A percentile compares a stretch with the other conserved stretches of the same genome.
phyloP scores from a whole-genome alignment of 306 rosid species.

The Potentilla sterilis region DNA sequence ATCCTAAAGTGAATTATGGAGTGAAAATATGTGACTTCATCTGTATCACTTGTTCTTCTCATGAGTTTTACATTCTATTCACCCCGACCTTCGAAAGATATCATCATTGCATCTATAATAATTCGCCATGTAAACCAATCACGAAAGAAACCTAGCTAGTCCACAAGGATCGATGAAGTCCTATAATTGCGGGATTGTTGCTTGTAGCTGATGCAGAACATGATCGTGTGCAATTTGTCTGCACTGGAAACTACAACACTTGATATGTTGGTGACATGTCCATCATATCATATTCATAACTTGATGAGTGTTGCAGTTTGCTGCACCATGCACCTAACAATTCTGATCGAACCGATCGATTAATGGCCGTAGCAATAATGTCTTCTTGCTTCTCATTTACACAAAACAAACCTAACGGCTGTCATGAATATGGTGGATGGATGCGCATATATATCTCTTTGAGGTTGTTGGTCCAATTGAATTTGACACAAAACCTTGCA shows the following conservation, averaged over 20 bases:
- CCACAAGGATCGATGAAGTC: not conserved
- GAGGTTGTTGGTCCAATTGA: not conserved
- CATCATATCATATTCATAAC: not conserved
- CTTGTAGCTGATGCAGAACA: not conserved
- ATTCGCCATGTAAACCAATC: not conserved
- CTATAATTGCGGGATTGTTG: not conserved
- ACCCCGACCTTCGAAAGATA: not conserved
- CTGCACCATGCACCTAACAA: not conserved
- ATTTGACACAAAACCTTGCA: not conserved
- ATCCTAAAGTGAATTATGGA: too few relatives aligned
- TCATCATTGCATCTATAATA: not conserved
- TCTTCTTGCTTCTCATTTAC: conserved; percentile 6
- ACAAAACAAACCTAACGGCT: not conserved
- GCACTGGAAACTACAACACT: not conserved
- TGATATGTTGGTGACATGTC: conserved; percentile 5
- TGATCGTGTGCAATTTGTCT: not conserved
- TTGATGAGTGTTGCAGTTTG: not conserved
- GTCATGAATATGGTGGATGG: not conserved
- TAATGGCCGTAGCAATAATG: not conserved
- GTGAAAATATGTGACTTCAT: too few relatives aligned
- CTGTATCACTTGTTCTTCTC: not conserved
- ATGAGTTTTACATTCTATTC: not conserved
- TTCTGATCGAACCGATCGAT: too few relatives aligned
- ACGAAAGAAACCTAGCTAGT: not conserved
- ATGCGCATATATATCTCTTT: not conserved